Conservation (phyloP, 768 basidiomycete species). For the Tricholoma flavovirens region DNA sequence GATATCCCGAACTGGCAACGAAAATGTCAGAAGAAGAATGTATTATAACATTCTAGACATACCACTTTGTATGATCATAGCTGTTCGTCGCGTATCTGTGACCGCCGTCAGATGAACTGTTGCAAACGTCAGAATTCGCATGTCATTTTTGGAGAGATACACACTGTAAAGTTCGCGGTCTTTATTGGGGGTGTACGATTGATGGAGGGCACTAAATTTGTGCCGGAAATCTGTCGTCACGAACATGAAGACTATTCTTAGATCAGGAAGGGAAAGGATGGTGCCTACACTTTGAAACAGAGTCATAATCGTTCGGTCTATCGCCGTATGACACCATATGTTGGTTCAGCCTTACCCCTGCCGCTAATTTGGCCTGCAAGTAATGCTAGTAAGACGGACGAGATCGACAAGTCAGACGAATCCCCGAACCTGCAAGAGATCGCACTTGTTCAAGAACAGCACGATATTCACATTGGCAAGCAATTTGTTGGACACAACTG, state of each 20-base stretch:
- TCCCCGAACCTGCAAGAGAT: conserved; percentile 57
- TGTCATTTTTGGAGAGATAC: conserved; percentile 17
- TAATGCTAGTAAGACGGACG: conserved; percentile 1
- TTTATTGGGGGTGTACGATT: conserved; percentile 61
- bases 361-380: conserved; percentile 62
- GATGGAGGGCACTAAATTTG: conserved; percentile 69
- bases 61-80: conserved; percentile 72
- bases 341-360: conserved; percentile 65
- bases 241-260: conserved; percentile 3
- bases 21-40: conserved; percentile 1
- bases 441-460: conserved; percentile 78
- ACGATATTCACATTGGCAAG: conserved; percentile 72
- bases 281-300: conserved; percentile 63
- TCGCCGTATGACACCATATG: conserved; percentile 70
- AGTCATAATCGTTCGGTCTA: conserved; percentile 73
- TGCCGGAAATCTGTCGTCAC: conserved; percentile 55
- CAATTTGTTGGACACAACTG: conserved; percentile 66
- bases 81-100: conserved; percentile 71
- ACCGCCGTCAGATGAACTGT: conserved; percentile 77
- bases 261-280: background rate
- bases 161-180: conserved; percentile 68
- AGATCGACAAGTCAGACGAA: background rate
- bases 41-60: conserved; percentile 16
- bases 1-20: conserved; percentile 55
- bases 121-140: conserved; percentile 1